Evolutionary conservation across 805 yeast species (phyloP).

Genomic region (Suhomyces faveliae): DNA sequence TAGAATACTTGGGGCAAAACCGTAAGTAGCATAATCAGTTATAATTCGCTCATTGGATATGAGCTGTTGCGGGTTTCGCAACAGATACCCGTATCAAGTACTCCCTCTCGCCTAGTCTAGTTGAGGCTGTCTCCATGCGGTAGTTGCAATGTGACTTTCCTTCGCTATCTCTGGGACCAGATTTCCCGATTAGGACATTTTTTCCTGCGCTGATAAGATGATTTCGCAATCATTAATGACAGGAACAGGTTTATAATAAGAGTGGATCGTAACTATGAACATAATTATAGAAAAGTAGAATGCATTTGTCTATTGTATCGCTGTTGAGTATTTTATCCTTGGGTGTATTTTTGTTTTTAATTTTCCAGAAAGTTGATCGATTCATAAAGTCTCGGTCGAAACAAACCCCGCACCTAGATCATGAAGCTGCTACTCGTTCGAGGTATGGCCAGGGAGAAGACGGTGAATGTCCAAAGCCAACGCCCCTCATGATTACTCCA

Average conservation of each 20-base stretch:
- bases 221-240: neutral
- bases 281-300: neutral
- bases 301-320: neutral
- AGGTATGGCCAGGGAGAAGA: constrained; percentile 4
- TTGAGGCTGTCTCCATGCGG: neutral
- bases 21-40: too few relatives aligned
- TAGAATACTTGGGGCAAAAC: neutral
- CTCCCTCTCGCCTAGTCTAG: neutral
- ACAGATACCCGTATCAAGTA: neutral
- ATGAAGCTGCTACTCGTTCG: constrained; percentile 12
- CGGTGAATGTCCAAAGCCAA: constrained; percentile 40
- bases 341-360: neutral
- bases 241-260: neutral
- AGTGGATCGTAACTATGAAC: neutral
- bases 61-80: neutral
- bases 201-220: constrained; percentile 4
- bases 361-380: neutral
- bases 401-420: constrained; percentile 1
- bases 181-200: constrained; percentile 8
- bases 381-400: neutral
- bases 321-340: neutral
- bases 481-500: constrained; percentile 62
- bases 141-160: neutral
- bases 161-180: neutral
- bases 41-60: too few relatives aligned